Base-by-base conservation (phyloP, 306 rosid species). In the Prosopis cineraria region DNA sequence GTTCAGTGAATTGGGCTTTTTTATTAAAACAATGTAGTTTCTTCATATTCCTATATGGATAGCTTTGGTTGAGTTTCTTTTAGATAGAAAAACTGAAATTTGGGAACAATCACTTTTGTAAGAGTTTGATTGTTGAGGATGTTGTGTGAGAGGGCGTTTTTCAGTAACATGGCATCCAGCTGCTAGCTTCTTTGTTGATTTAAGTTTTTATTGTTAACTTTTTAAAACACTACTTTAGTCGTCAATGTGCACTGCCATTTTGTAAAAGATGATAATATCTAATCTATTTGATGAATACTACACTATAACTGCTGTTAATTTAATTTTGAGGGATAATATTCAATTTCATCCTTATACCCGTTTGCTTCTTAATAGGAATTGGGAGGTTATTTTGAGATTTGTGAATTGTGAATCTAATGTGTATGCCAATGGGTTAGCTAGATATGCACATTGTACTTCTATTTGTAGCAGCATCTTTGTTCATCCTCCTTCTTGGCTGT, bases 161-260 rank as follows among this genome's bases (percentile, higher is more conserved):
- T 4, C n/a, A 27, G 24, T 56, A 75, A 67, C 52, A 11, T 13
- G 31, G 19, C 20, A 39, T 8, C 33, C 10, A 37, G 52, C 33
- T 70, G 69, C 10, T n/a, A 37, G 33, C 33, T 70, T 53, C 30
- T 3, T 53, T 34, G 44, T 7, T 7, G 44, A 70, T 30, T n/a
- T 45, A 1, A 19, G 13, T 31, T 52, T n/a, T 71, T 66, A 53
- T 58, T 52, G 36, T 37, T 37, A 37, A 17, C 13, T n/a, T 62
- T 44, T 7, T 34, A n/a, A 25, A 83, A 79, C 34, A 66, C n/a
- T 34, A 34, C 55, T 52, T 67, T 48, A 48, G 44, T 48, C 19
- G 17, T 76, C 66, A 7, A 24, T 76, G 9, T 58, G 40, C 70
- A 19, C 65, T 48, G n/a, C 29, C 72, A 75, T 36, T 70, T 75